A percentile compares a stretch with the other conserved stretches of the same genome.
Conservation (phyloP, 2,329 filamentous ascomycete species). For the Pseudofabraea citricarpa region DNA sequence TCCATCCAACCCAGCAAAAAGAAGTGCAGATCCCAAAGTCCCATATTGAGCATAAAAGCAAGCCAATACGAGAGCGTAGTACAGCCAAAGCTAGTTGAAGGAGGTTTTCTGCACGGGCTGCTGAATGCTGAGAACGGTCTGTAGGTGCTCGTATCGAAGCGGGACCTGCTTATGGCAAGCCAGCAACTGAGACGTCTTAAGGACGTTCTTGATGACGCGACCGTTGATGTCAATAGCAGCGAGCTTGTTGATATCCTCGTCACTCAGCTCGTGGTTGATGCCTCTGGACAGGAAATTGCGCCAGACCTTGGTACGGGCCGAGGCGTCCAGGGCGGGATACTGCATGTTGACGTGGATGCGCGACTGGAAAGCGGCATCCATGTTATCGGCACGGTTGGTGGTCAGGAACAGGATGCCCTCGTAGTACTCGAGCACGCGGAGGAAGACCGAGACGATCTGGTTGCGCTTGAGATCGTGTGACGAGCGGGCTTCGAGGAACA, state of each 20-base stretch:
- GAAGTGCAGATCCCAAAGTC: too few species aligned
- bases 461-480: slow-evolving; percentile 34
- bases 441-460: slow-evolving; percentile 32
- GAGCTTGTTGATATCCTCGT: slow-evolving; percentile 13
- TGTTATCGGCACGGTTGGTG: slow-evolving; percentile 27
- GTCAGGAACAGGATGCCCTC: slow-evolving; percentile 35
- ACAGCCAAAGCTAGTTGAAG: too few species aligned
- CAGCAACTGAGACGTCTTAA: slow-evolving; percentile 26
- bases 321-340: slow-evolving; percentile 16
- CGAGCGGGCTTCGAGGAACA: slow-evolving; percentile 39
- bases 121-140: slow-evolving; percentile 21
- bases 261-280: slow-evolving; percentile 15
- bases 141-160: slow-evolving; percentile 19
- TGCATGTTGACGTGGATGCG: slow-evolving; percentile 27
- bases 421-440: slow-evolving; percentile 33
- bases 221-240: slow-evolving; percentile 25
- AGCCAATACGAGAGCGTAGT: too few species aligned
- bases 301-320: slow-evolving; percentile 20
- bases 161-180: slow-evolving; percentile 18
- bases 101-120: too few species aligned
- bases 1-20: too few species aligned
- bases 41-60: too few species aligned
- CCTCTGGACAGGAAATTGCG: slow-evolving; percentile 14
- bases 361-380: slow-evolving; percentile 30
- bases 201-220: slow-evolving; percentile 31